These are phyloP conservation scores for Exserohilum rostratum DNA, from an alignment of 2,329 filamentous ascomycete genomes.

Conservation along the genomic window DNA sequence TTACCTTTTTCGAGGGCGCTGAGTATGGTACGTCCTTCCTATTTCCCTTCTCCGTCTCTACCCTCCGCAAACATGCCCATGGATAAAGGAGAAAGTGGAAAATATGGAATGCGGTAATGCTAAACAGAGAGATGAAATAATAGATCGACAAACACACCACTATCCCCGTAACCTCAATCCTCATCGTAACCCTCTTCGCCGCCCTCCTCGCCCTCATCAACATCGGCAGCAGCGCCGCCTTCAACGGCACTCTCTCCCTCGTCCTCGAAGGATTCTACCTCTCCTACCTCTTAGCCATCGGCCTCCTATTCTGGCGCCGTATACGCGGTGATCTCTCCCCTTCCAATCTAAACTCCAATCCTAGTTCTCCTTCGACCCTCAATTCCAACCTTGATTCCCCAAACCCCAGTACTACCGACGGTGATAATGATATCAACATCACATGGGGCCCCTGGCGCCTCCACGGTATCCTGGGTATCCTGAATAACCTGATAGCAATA, in stretches of 20 bases:
- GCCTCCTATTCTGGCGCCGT: slow-evolving; percentile 45
- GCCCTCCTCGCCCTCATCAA: slow-evolving; percentile 59
- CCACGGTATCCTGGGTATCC: slow-evolving; percentile 34
- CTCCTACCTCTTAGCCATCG: slow-evolving; percentile 43
- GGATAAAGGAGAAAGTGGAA: background rate
- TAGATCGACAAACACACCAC: slow-evolving; percentile 45
- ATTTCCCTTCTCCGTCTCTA: background rate
- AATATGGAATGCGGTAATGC: too few species aligned
- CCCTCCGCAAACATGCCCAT: too few species aligned
- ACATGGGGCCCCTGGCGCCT: slow-evolving; percentile 46
- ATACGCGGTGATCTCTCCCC: slow-evolving; percentile 37
- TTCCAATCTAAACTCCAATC: too few species aligned
- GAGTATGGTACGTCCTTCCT: slow-evolving; percentile 32
- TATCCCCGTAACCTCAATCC: slow-evolving; percentile 56
- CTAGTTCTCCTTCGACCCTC: too few species aligned
- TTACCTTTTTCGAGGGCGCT: slow-evolving; percentile 47
- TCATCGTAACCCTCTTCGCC: slow-evolving; percentile 53
- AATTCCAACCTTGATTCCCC: too few species aligned
- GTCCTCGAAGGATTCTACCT: slow-evolving; percentile 47
- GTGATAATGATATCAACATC: slow-evolving; percentile 22
- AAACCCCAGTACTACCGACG: background rate
- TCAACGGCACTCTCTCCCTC: slow-evolving; percentile 46
- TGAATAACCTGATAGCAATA: slow-evolving; percentile 42
- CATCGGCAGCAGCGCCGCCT: slow-evolving; percentile 54
- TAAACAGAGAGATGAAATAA: too few species aligned